Percentiles rank a stretch among this genome's conserved stretches.
Conservation (phyloP, 1,139 yeast species). For the Tardiomyces blankii region DNA sequence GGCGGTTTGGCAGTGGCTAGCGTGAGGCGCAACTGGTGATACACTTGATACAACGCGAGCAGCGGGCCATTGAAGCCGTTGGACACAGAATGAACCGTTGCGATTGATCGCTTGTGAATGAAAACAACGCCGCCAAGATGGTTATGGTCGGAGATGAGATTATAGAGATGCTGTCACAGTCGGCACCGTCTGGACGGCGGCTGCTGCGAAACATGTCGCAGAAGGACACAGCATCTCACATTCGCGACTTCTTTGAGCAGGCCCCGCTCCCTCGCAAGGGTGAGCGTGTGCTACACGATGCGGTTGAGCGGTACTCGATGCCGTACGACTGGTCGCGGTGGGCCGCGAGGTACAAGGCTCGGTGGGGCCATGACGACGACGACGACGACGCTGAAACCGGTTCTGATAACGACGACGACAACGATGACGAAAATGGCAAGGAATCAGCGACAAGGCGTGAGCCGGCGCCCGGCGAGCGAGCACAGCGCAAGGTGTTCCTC, state of each 20-base stretch:
- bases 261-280: conserved; percentile 11
- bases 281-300: conserved; percentile 8
- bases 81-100: too few species aligned
- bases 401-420: too few species aligned
- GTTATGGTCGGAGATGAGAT: neutral
- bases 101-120: too few species aligned
- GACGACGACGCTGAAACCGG: conserved; percentile 1
- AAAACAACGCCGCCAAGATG: too few species aligned
- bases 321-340: conserved; percentile 7
- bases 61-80: too few species aligned
- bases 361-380: conserved; percentile 12
- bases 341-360: conserved; percentile 5
- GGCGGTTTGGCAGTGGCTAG: too few species aligned
- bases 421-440: neutral
- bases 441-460: too few species aligned
- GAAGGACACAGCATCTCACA: conserved; percentile 5
- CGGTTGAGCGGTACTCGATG: conserved; percentile 7
- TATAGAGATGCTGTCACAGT: neutral
- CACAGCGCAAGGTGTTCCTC: neutral
- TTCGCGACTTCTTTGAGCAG: conserved; percentile 13
- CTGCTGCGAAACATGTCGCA: neutral
- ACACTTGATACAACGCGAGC: too few species aligned
- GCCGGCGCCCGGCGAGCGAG: neutral
- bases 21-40: too few species aligned
- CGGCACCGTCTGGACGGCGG: neutral